Evolutionary conservation across 2,329 filamentous ascomycete genomes (phyloP).

Genomic region (Nakataea oryzae): DNA sequence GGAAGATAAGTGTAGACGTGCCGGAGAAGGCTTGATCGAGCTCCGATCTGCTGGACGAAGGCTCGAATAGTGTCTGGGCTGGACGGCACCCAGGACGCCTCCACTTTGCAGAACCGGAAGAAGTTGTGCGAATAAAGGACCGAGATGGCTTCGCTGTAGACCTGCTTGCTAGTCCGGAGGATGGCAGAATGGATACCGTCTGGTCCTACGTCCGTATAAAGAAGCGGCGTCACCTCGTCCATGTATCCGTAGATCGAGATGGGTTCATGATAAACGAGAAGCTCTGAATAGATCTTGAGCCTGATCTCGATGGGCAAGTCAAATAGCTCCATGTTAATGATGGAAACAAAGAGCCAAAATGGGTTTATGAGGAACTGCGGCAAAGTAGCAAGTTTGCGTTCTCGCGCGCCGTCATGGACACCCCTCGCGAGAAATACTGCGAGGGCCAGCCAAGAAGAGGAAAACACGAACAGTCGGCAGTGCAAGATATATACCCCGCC

Average conservation of each 20-base stretch:
- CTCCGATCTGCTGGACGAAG: background rate
- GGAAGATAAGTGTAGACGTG: background rate
- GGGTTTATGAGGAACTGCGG: too few species aligned
- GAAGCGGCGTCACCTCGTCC: too few species aligned
- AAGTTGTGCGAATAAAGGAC: background rate
- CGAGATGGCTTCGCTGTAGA: background rate
- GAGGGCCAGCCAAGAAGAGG: too few species aligned
- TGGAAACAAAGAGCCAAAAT: too few species aligned
- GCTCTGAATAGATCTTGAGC: background rate
- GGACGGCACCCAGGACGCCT: background rate
- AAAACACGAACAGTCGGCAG: too few species aligned
- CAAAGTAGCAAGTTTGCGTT: too few species aligned
- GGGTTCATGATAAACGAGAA: background rate
- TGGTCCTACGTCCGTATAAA: background rate
- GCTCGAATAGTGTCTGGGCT: background rate
- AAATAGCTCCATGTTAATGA: background rate
- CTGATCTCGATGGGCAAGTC: background rate
- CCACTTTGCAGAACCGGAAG: background rate
- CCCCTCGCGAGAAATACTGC: too few species aligned
- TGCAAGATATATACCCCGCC: too few species aligned
- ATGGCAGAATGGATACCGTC: background rate
- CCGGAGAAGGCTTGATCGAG: background rate
- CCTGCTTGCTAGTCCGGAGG: background rate
- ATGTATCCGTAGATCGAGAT: background rate
- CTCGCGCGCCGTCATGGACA: too few species aligned